A percentile compares a stretch with the other conserved stretches of the same genome.
phyloP scores from a whole-genome alignment of 2,329 filamentous ascomycete genomes.

The Colletotrichum sp. region DNA sequence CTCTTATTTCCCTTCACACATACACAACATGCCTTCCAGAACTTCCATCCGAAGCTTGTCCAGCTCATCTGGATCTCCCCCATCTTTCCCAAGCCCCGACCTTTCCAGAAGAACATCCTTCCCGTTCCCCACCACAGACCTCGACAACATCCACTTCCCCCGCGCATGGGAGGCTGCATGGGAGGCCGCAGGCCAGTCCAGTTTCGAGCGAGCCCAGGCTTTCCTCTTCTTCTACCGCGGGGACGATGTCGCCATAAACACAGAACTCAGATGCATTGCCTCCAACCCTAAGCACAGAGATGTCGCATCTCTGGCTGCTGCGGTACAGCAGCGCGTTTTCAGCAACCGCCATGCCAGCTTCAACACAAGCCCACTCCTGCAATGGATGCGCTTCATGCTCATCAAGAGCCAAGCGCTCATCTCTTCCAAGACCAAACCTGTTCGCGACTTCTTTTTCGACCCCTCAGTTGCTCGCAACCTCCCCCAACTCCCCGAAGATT shows the following conservation, averaged over 20 bases:
- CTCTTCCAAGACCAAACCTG: background rate
- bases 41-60: background rate
- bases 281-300: slow-evolving; percentile 24
- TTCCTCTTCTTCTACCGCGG: slow-evolving; percentile 34
- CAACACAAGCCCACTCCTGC: slow-evolving; percentile 32
- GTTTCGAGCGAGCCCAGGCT: slow-evolving; percentile 34
- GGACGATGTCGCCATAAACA: slow-evolving; percentile 25
- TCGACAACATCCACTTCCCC: background rate
- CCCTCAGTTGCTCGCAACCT: background rate
- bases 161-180: background rate
- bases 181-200: slow-evolving; percentile 18
- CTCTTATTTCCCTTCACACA: background rate
- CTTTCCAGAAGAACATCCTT: background rate
- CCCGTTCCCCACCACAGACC: background rate
- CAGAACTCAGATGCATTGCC: slow-evolving; percentile 32
- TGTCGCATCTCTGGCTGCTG: slow-evolving; percentile 26
- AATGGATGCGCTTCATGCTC: slow-evolving; percentile 29
- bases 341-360: slow-evolving; percentile 33
- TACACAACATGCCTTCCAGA: background rate
- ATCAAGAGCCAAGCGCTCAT: background rate
- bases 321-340: slow-evolving; percentile 31
- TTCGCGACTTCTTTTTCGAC: background rate
- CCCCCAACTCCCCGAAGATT: background rate
- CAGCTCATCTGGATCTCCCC: background rate
- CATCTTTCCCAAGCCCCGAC: background rate